Evolutionary conservation across 257 asterid species (phyloP), one percentile per base, ranked within the genome.

Genomic region (Cinchona pubescens): DNA sequence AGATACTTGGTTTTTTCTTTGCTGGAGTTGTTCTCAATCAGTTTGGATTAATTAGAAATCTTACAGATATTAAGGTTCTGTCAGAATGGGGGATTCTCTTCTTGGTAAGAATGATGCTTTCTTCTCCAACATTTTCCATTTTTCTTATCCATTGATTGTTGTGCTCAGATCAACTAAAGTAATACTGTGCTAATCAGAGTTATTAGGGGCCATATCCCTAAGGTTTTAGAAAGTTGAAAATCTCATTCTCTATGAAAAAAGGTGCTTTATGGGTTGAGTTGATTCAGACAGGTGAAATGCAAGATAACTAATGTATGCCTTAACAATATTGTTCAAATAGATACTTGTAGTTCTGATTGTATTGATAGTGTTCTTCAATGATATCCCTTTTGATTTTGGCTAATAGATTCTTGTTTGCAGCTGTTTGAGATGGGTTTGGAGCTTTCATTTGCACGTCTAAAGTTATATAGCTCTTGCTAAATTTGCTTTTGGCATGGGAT

Each of bases 71-170:
- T 81, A 92, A 95, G 87, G 80, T 92, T 85, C 90, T 95, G n/a
- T 95, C 99, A 18, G 99, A 95, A 85, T 95, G 99, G 99, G 99
- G 99, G 76, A 95, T 95, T 84, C 96, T 95, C 69, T 95, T 95
- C 85, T 83, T 95, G 97, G 99, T 95, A 82, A 83, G 90, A 75
- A 79, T 76, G 76, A 59, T 34, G 49, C 65, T 40, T 77, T 73
- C 38, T 49, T 55, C 25, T 23, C 59, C 49, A n/a, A 27, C 58
- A n/a, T 9, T 69, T 30, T 64, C 61, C 72, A 42, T 45, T 38
- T 34, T 56, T 43, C 19, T 21, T 32, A 68, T 66, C 34, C 43
- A 67, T 59, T 30, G 9, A 3, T 10, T 53, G n/a, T 18, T 7
- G 55, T 18, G 25, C 18, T 38, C 7, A 37, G 30, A 40, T n/a